A percentile compares a stretch with the other conserved stretches of the same genome.
phyloP scores from a whole-genome alignment of 2,329 filamentous ascomycete species.

The Phyllosticta paracitricarpa region DNA sequence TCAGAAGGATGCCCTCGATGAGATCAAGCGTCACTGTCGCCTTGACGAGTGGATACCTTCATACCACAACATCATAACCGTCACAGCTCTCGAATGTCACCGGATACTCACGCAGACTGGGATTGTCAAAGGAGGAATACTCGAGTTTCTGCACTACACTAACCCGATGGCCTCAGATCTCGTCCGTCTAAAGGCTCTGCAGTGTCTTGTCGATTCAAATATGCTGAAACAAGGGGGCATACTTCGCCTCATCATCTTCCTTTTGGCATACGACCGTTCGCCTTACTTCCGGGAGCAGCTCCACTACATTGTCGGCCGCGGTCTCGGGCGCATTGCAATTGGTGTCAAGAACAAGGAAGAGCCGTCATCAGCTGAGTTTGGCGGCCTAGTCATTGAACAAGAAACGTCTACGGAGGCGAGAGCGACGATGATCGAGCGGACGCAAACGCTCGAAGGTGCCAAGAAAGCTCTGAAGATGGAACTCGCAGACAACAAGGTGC shows the following conservation, averaged over 20 bases:
- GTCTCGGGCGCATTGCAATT: slow-evolving; percentile 49
- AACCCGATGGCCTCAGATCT: slow-evolving; percentile 49
- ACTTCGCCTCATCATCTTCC: slow-evolving; percentile 47
- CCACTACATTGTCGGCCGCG: slow-evolving; percentile 42
- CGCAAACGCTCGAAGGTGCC: slow-evolving; percentile 48
- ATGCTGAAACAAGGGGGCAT: slow-evolving; percentile 42
- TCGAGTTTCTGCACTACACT: slow-evolving; percentile 53
- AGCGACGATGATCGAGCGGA: slow-evolving; percentile 44
- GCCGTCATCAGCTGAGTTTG: slow-evolving; percentile 24
- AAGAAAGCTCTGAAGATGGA: slow-evolving; percentile 46
- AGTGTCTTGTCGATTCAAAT: slow-evolving; percentile 46
- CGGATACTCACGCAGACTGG: slow-evolving; percentile 44
- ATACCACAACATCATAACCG: slow-evolving; percentile 54
- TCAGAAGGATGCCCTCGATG: slow-evolving; percentile 46
- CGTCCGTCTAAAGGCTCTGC: slow-evolving; percentile 50
- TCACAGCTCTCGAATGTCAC: slow-evolving; percentile 51
- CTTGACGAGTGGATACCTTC: slow-evolving; percentile 60
- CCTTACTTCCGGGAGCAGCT: slow-evolving; percentile 47
- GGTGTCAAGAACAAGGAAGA: slow-evolving; percentile 34
- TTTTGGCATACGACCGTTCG: slow-evolving; percentile 47
- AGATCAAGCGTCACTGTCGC: slow-evolving; percentile 53
- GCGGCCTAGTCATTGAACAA: slow-evolving; percentile 48
- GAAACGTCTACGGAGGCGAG: slow-evolving; percentile 41
- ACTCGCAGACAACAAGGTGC: slow-evolving; percentile 36
- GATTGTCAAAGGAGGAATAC: slow-evolving; percentile 41